Evolutionary conservation across 495 filamentous ascomycete genomes (phyloP).

Genomic region (Aspergillus sclerotioniger): DNA sequence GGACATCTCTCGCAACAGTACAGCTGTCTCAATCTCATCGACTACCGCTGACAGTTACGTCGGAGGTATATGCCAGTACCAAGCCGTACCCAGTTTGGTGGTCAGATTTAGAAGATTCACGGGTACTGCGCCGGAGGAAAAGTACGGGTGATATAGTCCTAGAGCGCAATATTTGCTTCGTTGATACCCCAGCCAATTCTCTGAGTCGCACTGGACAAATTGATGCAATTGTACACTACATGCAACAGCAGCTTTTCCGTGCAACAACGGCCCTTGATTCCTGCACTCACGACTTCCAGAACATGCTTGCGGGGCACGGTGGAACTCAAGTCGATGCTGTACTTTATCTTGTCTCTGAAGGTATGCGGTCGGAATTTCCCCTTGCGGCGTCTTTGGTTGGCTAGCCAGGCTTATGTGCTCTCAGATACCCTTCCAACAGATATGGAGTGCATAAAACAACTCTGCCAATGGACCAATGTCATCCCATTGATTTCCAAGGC

Average conservation of each 20-base stretch:
- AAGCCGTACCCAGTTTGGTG: conserved; percentile 92
- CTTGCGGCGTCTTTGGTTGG: neutral
- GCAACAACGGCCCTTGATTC: conserved; percentile 57
- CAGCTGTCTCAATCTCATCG: conserved; percentile 33
- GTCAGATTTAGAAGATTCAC: conserved; percentile 81
- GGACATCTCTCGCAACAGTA: conserved; percentile 27
- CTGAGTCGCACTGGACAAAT: conserved; percentile 65
- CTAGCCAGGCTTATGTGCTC: conserved; percentile 19
- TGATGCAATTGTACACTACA: conserved; percentile 68
- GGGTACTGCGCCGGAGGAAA: conserved; percentile 68
- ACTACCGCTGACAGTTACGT: conserved; percentile 44
- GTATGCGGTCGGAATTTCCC: conserved; percentile 44
- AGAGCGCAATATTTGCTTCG: conserved; percentile 92
- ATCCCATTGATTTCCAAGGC: conserved; percentile 80
- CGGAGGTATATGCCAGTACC: conserved; percentile 89
- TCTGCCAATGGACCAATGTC: conserved; percentile 80
- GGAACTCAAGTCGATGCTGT: conserved; percentile 88
- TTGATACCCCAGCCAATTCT: conserved; percentile 82
- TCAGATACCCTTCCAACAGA: conserved; percentile 71
- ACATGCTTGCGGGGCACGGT: conserved; percentile 78
- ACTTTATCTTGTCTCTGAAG: conserved; percentile 71
- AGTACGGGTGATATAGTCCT: conserved; percentile 78
- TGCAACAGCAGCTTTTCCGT: conserved; percentile 69
- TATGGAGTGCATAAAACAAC: conserved; percentile 69
- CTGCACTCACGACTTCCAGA: conserved; percentile 72